These are phyloP conservation scores for Candida endomychidarum DNA, from an alignment of 805 yeast genomes.

Conservation along the genomic window DNA sequence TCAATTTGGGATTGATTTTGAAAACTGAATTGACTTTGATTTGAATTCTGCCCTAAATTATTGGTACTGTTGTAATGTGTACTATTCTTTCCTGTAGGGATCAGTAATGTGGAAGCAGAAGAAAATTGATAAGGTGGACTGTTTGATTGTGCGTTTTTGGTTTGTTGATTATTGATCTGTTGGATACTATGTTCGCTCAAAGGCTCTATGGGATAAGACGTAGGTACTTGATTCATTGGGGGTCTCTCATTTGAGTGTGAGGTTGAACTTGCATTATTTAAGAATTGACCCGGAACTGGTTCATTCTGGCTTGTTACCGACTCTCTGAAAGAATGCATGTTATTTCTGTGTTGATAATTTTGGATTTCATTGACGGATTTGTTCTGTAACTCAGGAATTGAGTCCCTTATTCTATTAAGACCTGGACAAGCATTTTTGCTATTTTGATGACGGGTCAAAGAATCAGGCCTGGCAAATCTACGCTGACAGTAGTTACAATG, in stretches of 20 bases:
- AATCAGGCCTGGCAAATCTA: slow-evolving; percentile 73
- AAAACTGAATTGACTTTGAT: not conserved
- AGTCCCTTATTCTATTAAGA: slow-evolving; percentile 1
- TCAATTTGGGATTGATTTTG: not conserved
- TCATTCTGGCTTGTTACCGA: not conserved
- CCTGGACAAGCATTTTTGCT: slow-evolving; percentile 37
- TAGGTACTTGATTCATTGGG: not conserved
- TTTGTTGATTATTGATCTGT: not conserved
- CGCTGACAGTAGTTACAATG: slow-evolving; percentile 60
- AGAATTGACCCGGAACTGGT: no score
- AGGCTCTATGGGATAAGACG: not conserved
- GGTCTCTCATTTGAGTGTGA: no score
- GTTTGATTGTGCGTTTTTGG: no score
- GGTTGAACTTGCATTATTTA: no score
- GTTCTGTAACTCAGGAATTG: slow-evolving; percentile 2
- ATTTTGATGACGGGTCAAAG: slow-evolving; percentile 66
- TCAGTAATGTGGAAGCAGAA: slow-evolving; percentile 1
- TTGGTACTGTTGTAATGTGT: no score
- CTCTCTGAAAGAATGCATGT: not conserved
- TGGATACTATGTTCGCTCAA: slow-evolving; percentile 1
- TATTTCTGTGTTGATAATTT: not conserved
- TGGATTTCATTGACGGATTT: slow-evolving; percentile 2
- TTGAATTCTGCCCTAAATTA: not conserved
- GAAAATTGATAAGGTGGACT: slow-evolving; percentile 1
- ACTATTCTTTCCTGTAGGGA: slow-evolving; percentile 2